A percentile compares a stretch with the other conserved stretches of the same genome.
Evolutionary conservation across 139 green algal genomes (phyloP).

Genomic region (Pleodorina starrii): DNA sequence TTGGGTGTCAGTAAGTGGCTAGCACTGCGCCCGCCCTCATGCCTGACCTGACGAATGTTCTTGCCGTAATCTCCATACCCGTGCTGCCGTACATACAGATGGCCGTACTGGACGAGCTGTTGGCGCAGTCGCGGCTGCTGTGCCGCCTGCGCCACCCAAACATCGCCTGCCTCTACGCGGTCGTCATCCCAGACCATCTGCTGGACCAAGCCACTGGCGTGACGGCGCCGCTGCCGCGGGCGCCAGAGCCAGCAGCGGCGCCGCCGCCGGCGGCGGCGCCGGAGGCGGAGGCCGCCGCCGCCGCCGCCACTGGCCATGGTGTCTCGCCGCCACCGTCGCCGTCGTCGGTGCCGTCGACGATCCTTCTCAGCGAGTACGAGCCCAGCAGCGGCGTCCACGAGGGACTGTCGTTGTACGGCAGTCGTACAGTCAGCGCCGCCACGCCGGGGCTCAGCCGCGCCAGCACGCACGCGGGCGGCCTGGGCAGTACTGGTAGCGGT

Average conservation of each 20-base stretch:
- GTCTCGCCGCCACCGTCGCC: neutral
- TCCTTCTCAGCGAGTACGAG: conserved; percentile 28
- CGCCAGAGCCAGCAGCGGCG: too few species aligned
- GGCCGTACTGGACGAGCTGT: conserved; percentile 44
- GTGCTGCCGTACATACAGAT: too few species aligned
- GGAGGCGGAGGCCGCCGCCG: too few species aligned
- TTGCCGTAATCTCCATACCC: too few species aligned
- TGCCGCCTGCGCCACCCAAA: conserved; percentile 64
- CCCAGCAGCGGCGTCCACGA: conserved; percentile 20
- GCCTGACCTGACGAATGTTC: too few species aligned
- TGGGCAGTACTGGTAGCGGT: neutral
- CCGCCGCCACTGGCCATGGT: neutral
- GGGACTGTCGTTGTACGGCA: conserved; percentile 4
- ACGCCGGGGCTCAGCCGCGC: neutral
- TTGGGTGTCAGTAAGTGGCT: too few species aligned
- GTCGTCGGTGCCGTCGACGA: conserved; percentile 19
- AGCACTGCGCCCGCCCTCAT: too few species aligned
- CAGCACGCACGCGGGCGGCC: neutral
- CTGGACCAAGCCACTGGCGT: neutral
- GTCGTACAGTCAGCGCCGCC: conserved; percentile 23
- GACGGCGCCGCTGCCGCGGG: neutral
- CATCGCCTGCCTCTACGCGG: conserved; percentile 73
- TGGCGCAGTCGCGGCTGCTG: conserved; percentile 34
- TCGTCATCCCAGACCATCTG: conserved; percentile 49
- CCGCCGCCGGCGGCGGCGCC: neutral